Evolutionary conservation across 108 stramenopile genomes (phyloP).

Genomic region (Nitzschia inconspicua): DNA sequence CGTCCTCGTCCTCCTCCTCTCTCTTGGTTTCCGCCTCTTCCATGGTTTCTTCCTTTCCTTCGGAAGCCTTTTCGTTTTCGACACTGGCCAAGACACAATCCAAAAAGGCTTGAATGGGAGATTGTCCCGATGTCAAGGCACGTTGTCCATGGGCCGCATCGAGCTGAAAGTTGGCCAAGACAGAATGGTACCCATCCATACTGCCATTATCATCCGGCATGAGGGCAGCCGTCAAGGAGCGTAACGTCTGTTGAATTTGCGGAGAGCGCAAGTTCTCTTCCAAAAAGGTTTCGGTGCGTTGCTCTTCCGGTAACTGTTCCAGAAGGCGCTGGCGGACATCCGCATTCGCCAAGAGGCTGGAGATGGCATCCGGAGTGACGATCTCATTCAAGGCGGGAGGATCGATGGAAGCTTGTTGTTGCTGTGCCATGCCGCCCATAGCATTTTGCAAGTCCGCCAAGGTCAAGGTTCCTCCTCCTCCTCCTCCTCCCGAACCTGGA

Average conservation of each 20-base stretch:
- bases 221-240: slow-evolving; percentile 62
- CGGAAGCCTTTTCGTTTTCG: slow-evolving; percentile 36
- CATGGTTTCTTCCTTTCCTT: slow-evolving; percentile 24
- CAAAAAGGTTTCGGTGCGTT: slow-evolving; percentile 49
- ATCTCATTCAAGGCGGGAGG: slow-evolving; percentile 61
- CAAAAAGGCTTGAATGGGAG: slow-evolving; percentile 81
- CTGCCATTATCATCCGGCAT: slow-evolving; percentile 51
- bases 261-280: slow-evolving; percentile 67
- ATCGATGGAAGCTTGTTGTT: slow-evolving; percentile 17
- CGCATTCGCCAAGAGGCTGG: slow-evolving; percentile 43
- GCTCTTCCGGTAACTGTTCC: slow-evolving; percentile 70
- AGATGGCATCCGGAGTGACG: slow-evolving; percentile 50
- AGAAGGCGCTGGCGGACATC: slow-evolving; percentile 46
- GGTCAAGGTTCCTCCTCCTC: slow-evolving; percentile 44
- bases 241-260: slow-evolving; percentile 71
- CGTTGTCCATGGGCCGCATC: slow-evolving; percentile 59
- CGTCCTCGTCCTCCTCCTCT: slow-evolving; percentile 15
- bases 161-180: slow-evolving; percentile 78
- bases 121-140: slow-evolving; percentile 28
- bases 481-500: slow-evolving; percentile 14
- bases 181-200: slow-evolving; percentile 59
- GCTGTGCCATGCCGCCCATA: slow-evolving; percentile 58
- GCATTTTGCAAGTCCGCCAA: slow-evolving; percentile 75
- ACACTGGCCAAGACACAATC: slow-evolving; percentile 56
- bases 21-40: slow-evolving; percentile 31